Base-by-base conservation (phyloP, 768 basidiomycete genomes). In the Strobilomyces echinocephalus region DNA sequence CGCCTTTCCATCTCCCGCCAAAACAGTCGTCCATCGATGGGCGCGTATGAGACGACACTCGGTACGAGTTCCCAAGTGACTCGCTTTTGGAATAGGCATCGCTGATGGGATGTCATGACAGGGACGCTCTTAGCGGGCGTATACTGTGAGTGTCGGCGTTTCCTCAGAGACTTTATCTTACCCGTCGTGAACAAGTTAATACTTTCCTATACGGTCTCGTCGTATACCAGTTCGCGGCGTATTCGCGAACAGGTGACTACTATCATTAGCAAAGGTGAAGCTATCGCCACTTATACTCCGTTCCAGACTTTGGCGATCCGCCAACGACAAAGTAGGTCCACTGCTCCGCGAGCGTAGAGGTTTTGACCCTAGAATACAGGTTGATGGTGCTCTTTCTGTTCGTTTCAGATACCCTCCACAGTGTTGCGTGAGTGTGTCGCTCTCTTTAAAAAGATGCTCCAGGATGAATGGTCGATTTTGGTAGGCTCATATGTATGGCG, bases 131-230 rank as follows among this genome's bases (percentile, higher is more conserved):
- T 44, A 28, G 28, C 30, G 15, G 43, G 43, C 43, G 30, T 44
- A 30, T 30, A 30, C 18, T 24, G 44, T 20, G 44, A 18, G 42
- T 15, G 1, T 43, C 26, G 26, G 24, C 21, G 24, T 7, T 14
- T 24, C 12, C 14, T 16, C 6, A 9, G 9, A 18, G 7, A 3
- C 24, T 9, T 20, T 16, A 16, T 1, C 12, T 52, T 44, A 59
- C 11, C 2, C 7, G 14, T 15, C 20, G 8, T 5, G 15, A 35
- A 35, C n/a, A 44, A 65, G 63, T 30, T 4, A 15, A 24, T 35
- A 57, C 15, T 69, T 64, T 47, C 28, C 57, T 77, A 11, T 77
- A 74, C 51, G 75, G 76, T 1, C 64, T 76, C n/a, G 43, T 44
- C 26, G 30, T 26, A 7, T 44, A 30, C 28, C 43, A 44, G 28